Evolutionary conservation across 164 flowering plant species (phyloP).

Genomic region (Akebia trifoliata): DNA sequence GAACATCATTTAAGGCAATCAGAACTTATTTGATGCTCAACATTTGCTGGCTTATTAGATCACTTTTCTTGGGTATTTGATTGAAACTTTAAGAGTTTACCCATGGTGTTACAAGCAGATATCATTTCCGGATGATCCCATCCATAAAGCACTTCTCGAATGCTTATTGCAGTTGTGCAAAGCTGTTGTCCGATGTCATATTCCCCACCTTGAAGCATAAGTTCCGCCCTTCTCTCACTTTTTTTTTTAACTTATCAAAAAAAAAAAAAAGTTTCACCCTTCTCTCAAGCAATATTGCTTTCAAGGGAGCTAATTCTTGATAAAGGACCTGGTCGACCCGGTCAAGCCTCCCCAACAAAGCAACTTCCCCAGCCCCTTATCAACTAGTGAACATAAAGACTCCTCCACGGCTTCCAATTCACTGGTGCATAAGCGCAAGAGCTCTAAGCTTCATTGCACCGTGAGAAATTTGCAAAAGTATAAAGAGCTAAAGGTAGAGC

Average conservation of each 20-base stretch:
- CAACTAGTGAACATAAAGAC: not conserved
- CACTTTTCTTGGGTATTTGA: constrained; percentile 1
- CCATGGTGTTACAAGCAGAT: constrained; percentile 7
- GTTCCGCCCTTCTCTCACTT: too few species aligned
- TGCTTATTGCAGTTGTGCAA: constrained; percentile 1
- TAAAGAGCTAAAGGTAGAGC: constrained; percentile 11
- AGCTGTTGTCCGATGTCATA: constrained; percentile 11
- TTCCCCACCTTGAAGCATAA: constrained; percentile 14
- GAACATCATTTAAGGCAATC: not conserved
- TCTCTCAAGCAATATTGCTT: constrained; percentile 11
- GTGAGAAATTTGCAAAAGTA: constrained; percentile 3
- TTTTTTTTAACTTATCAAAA: too few species aligned
- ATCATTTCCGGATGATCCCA: not conserved
- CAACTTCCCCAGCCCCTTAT: not conserved
- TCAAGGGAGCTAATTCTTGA: constrained; percentile 9
- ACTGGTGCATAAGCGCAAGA: constrained; percentile 9
- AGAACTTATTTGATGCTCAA: not conserved
- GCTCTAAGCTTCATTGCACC: constrained; percentile 13
- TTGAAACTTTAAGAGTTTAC: constrained; percentile 6
- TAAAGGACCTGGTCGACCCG: not conserved
- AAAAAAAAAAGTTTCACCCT: too few species aligned
- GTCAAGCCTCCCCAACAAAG: not conserved
- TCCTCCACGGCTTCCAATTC: constrained; percentile 12
- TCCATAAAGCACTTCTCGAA: constrained; percentile 11
- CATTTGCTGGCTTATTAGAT: not conserved